Percentiles rank a stretch among this genome's conserved stretches.
Evolutionary conservation across 1,284 basidiomycete species (phyloP).

Genomic region (Malassezia yamatoensis): DNA sequence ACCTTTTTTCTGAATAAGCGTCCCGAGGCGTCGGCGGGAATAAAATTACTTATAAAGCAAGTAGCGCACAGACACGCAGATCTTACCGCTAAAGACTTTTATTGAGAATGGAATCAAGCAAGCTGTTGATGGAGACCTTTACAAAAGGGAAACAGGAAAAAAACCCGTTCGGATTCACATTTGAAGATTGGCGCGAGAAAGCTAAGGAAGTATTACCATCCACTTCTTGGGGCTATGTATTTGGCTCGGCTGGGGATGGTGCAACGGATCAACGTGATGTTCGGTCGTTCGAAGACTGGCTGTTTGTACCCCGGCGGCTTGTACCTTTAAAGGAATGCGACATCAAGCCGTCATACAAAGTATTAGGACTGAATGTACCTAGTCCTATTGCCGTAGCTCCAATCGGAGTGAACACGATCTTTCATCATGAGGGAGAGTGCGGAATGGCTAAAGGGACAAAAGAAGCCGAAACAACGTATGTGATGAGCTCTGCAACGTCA

Average conservation of each 20-base stretch:
- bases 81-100: no score
- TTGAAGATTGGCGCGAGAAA: background rate
- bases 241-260: background rate
- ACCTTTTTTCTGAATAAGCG: no score
- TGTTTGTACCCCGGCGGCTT: background rate
- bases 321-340: background rate
- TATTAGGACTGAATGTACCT: conserved; percentile 5
- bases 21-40: no score
- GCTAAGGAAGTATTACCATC: background rate
- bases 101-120: background rate
- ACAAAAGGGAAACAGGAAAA: background rate
- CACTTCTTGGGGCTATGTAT: background rate
- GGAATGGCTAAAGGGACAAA: conserved; percentile 26
- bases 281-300: background rate
- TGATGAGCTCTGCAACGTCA: conserved; percentile 26
- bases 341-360: background rate
- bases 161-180: background rate
- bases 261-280: background rate
- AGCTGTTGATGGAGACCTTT: background rate
- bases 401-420: conserved; percentile 1
- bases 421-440: conserved; percentile 23
- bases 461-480: conserved; percentile 28
- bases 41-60: no score
- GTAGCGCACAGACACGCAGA: no score
- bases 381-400: conserved; percentile 6